Evolutionary conservation across 345 rosid genomes (phyloP), one percentile per base, ranked within the genome.

Genomic region (Eucalyptus pumila): DNA sequence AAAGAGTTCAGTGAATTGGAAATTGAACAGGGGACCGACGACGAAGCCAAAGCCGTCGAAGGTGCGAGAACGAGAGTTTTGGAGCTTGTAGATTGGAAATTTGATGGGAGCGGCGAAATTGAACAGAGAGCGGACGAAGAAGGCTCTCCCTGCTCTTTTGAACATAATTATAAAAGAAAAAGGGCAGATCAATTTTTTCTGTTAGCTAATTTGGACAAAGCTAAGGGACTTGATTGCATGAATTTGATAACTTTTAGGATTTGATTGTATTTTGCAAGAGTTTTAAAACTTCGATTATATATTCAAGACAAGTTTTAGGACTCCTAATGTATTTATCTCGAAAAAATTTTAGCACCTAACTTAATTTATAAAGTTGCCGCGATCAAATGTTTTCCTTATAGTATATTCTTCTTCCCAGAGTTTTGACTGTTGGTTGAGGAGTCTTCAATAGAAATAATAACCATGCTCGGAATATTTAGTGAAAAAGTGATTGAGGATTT

Each of bases 241-340:
- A 56, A 23, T 56, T 56, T 56, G 30, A 56, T 23, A 4, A 24
- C 4, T 56, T 4, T 56, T 24, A 56, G 62, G 30, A 56, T 56
- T 56, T 56, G 1, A 56, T 56, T 24, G 6, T 5, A 24, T 4
- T 56, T 56, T 56, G 1, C 10, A 9, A 56, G 3, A 56, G 1
- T 56, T 56, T 23, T 56, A 56, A 5, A 24, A 24, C 19, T 65
- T n/a, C 19, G 9, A 30, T n/a, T 65, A 8, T 4, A 65, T n/a
- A 2, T 14, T 65, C 3, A 14, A 14, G 3, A 30, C 10, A 65
- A 65, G 6, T 30, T 65, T n/a, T 65, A 65, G 32, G 72, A 65
- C 6, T 30, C 37, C 5, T 5, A 15, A 15, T 16, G 2, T 16
- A 65, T 65, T 65, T 4, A 7, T 0, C 19, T 0, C 0, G 3